Base-by-base conservation (phyloP, 116 monocot genomes). In the Papilionanthe hybrid region DNA sequence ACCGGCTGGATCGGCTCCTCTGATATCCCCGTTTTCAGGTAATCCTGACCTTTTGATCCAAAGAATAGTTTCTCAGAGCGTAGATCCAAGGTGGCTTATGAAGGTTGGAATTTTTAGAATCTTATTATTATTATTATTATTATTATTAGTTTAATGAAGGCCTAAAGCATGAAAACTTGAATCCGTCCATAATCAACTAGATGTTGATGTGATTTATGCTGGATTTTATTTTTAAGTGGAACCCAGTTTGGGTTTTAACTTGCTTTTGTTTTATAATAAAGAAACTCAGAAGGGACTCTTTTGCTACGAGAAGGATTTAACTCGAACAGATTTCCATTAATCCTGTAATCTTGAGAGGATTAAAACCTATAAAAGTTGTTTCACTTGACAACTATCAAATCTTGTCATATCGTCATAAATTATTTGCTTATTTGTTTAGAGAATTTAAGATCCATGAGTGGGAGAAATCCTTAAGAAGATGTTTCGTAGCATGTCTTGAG, bases 21-120 rank as follows among this genome's bases (percentile, higher is more conserved):
- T 86, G 29, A n/a, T 83, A 19, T 89, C 89, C 1, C 86, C 89
- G 45, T 86, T 84, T 48, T 81, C 82, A 18, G 79, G 84, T 58
- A 66, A 76, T 79, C 55, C 78, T 23, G 53, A 53, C 17, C 15
- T 28, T 71, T 32, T 37, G 63, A 63, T 71, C 37, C 8, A 17
- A 28, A 37, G 71, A 53, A 53, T 53, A 45, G 53, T 15, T 71
- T 37, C 5, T 6, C 37, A 23, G 3, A 29, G 68, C 18, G 15
- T 71, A 37, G 71, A 71, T 71, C 71, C 30, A 71, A 71, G 63
- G 63, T 9, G 22, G 63, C 7, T 8, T 22, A 23, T 63, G 22
- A 9, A 22, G 63, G 23, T 22, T 63, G 6, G 2, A 11, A 23
- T 23, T 27, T 63, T 22, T 22, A 63, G 5, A 23, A 23, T 9